phyloP scores from a whole-genome alignment of 2,329 filamentous ascomycete species.

The Cucurbitaria berberidis region DNA sequence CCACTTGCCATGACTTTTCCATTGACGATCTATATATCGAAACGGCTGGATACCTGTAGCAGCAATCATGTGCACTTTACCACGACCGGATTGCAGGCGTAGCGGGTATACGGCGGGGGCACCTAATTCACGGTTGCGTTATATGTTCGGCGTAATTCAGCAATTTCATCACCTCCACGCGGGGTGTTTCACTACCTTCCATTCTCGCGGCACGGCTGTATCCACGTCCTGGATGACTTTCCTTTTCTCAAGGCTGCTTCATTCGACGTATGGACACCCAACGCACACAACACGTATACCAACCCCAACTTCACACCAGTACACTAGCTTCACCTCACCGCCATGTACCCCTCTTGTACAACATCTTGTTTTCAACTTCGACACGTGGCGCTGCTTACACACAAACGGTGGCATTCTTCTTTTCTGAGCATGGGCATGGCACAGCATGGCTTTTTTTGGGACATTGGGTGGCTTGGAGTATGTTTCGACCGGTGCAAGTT shows the following conservation, averaged over 20 bases:
- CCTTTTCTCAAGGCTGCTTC: conserved; percentile 5
- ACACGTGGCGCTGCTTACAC: conserved; percentile 7
- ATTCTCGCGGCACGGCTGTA: conserved; percentile 14
- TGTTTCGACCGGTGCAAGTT: neutral
- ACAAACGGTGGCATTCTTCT: neutral
- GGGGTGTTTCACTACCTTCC: conserved; percentile 7
- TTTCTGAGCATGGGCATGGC: conserved; percentile 19
- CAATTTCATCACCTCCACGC: conserved; percentile 6
- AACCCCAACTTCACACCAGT: conserved; percentile 8
- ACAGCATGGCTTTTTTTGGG: conserved; percentile 11
- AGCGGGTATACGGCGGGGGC: conserved; percentile 12
- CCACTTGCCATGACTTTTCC: conserved; percentile 12
- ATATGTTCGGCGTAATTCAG: conserved; percentile 17
- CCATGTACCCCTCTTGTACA: conserved; percentile 14
- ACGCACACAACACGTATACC: neutral
- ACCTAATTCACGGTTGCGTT: conserved; percentile 20
- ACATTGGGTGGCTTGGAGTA: conserved; percentile 20
- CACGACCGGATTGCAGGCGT: conserved; percentile 30
- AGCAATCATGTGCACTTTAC: conserved; percentile 17
- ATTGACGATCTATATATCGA: conserved; percentile 27
- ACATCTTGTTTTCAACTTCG: conserved; percentile 12
- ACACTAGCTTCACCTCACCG: conserved; percentile 1
- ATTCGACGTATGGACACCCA: neutral
- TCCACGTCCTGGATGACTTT: conserved; percentile 18
- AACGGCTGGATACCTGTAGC: conserved; percentile 40